Evolutionary conservation across 306 rosid genomes (phyloP).

Genomic region (Leucaena leucocephala): DNA sequence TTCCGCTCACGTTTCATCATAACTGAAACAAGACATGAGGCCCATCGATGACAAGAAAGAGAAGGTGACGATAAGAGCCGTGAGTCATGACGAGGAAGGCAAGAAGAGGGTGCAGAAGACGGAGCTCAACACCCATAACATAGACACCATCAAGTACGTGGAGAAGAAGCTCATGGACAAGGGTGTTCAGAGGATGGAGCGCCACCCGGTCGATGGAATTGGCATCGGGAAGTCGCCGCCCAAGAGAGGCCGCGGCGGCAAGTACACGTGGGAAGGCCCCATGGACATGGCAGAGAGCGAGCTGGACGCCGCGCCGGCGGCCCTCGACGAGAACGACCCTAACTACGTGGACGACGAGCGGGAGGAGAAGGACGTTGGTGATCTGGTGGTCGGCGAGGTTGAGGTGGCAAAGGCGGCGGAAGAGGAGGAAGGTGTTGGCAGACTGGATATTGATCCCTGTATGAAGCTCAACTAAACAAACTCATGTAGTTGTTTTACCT

Average conservation of each 20-base stretch:
- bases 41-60: conserved; percentile 59
- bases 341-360: conserved; percentile 72
- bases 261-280: conserved; percentile 94
- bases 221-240: conserved; percentile 56
- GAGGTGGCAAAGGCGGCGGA: conserved; percentile 59
- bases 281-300: conserved; percentile 41
- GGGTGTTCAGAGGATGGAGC: conserved; percentile 66
- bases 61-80: conserved; percentile 57
- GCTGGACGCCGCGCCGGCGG: conserved; percentile 53
- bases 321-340: conserved; percentile 76
- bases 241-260: conserved; percentile 80
- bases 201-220: conserved; percentile 65
- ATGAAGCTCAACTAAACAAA: conserved; percentile 20
- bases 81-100: conserved; percentile 69
- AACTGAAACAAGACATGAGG: conserved; percentile 40
- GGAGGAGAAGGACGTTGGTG: conserved; percentile 33
- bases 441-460: conserved; percentile 75
- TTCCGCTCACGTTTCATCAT: too few relatives aligned
- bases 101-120: conserved; percentile 60
- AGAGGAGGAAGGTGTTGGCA: conserved; percentile 50
- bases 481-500: background rate
- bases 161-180: conserved; percentile 77
- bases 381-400: conserved; percentile 57
- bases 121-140: conserved; percentile 53
- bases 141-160: conserved; percentile 58